Base-by-base conservation (phyloP, 2,329 filamentous ascomycete genomes). In the Chrysoporthe austroafricana region DNA sequence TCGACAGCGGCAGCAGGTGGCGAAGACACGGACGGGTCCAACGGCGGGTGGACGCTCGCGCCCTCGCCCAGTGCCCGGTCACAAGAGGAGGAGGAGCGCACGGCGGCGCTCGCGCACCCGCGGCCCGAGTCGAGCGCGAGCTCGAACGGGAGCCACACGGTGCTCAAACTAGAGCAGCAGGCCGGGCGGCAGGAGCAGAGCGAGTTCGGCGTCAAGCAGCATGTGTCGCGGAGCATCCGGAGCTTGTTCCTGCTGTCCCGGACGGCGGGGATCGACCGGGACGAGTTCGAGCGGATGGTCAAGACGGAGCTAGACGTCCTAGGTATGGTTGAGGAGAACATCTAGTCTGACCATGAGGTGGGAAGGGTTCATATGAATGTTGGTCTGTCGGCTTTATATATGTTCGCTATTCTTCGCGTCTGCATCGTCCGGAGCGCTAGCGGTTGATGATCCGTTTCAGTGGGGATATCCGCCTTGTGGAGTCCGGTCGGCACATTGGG, bases 201-300 rank as follows among this genome's bases (percentile, higher is more conserved):
- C 66, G 91, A 94, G 78, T 86, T 91, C 66, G 91, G 89, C 16
- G 87, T 96, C 65, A 91, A 91, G 77, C 90, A 94, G 78, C 92
- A 95, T 78, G 88, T 96, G 57, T 90, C 89, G 46, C 89, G 90
- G 9, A 91, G 89, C 74, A 86, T 96, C 66, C 91, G 92, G 81
- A 94, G 90, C 77, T 78, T 96, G 71, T 95, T 88, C 77, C 80
- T 91, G 71, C 79, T 96, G 70, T 89, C 91, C 34, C 86, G 85
- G 54, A 85, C 89, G 1, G 88, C 88, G 32, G 92, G 92, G 0
- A 94, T 96, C 72, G 88, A 91, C 62, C 82, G 89, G 57, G 86
- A 87, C 44, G 92, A 95, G 76, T 96, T 95, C 78, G 89, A 91
- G 77, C 82, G 86, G 63, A 83, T 94, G 69, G 86, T 95, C 14